Conservation (phyloP, 2,329 filamentous ascomycete genomes). For the Bipolaris oryzae region DNA sequence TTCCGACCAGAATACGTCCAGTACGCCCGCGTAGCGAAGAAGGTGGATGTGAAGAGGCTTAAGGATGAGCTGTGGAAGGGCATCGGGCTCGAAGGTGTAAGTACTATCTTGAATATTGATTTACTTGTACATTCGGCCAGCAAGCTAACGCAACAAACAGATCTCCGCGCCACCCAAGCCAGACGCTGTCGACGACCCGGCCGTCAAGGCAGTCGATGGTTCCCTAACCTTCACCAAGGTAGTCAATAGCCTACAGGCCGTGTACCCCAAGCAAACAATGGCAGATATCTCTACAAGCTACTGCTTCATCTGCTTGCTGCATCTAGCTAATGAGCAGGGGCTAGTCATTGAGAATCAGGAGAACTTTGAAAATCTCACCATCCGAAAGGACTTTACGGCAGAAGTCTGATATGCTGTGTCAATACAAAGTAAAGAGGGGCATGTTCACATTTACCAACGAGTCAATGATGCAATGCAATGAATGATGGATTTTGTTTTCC, state of each 20-base stretch:
- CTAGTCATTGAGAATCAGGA: slow-evolving; percentile 72
- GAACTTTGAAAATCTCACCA: slow-evolving; percentile 56
- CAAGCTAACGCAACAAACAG: slow-evolving; percentile 22
- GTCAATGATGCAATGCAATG: too few species aligned
- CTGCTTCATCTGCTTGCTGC: slow-evolving; percentile 92
- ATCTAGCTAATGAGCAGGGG: slow-evolving; percentile 92
- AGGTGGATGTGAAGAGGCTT: slow-evolving; percentile 67
- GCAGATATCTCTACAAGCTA: slow-evolving; percentile 91
- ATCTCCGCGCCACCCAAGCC: slow-evolving; percentile 26
- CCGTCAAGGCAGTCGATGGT: slow-evolving; percentile 54
- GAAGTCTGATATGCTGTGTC: slow-evolving; percentile 25
- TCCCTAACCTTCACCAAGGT: slow-evolving; percentile 85
- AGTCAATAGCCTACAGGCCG: slow-evolving; percentile 84
- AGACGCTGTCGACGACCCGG: slow-evolving; percentile 33
- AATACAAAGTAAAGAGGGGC: neutral
- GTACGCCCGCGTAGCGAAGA: slow-evolving; percentile 69
- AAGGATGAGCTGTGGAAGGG: slow-evolving; percentile 71
- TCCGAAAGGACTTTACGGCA: slow-evolving; percentile 54
- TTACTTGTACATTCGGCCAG: neutral
- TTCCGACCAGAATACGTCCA: slow-evolving; percentile 69
- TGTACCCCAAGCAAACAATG: slow-evolving; percentile 86
- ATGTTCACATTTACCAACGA: too few species aligned
- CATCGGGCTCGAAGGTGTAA: slow-evolving; percentile 58
- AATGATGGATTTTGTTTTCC: too few species aligned
- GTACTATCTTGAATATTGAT: slow-evolving; percentile 2